Percentiles rank a stretch among this genome's conserved stretches.
phyloP scores from a whole-genome alignment of 257 asterid genomes.

The Solanum gracilifrons region DNA sequence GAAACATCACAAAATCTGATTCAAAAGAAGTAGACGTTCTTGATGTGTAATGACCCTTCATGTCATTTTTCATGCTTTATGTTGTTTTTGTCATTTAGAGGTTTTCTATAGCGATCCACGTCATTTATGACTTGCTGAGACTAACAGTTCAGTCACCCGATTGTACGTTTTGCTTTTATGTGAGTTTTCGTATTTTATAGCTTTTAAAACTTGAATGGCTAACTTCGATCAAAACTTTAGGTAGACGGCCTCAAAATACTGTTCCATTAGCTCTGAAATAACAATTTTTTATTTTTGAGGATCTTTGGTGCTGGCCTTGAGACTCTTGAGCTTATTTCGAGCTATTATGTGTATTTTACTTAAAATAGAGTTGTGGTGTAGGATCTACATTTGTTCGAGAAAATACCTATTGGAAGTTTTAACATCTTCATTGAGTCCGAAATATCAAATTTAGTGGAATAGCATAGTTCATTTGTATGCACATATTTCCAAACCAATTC shows the following conservation, averaged over 20 bases:
- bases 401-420: background rate
- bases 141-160: background rate
- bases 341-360: background rate
- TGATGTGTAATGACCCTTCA: background rate
- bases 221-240: background rate
- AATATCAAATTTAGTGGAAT: background rate
- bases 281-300: background rate
- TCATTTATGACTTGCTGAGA: background rate
- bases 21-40: background rate
- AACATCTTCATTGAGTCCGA: background rate
- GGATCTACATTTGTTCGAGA: background rate
- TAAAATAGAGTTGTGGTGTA: background rate
- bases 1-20: background rate
- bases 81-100: background rate
- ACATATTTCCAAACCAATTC: background rate
- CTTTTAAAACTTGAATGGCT: background rate
- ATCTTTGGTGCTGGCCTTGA: background rate
- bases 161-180: background rate
- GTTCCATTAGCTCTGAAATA: background rate
- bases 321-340: background rate
- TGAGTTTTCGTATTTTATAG: background rate
- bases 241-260: background rate
- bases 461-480: background rate
- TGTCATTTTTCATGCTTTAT: no score
- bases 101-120: background rate